phyloP scores from a whole-genome alignment of 129 eudicot genomes.

The Mikania micrantha region DNA sequence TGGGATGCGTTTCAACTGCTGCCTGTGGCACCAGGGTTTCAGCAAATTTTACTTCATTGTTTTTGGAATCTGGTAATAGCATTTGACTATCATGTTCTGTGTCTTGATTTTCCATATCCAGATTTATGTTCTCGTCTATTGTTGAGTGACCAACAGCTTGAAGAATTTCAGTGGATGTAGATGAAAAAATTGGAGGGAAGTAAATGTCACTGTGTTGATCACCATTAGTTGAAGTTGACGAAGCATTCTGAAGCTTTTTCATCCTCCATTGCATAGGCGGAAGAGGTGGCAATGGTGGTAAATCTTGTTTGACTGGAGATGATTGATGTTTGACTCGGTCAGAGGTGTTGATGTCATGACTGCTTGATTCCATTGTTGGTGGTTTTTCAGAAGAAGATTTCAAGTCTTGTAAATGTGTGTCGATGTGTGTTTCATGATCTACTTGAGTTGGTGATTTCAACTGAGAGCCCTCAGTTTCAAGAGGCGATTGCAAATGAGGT shows the following conservation, averaged over 20 bases:
- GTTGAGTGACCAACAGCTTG: background rate
- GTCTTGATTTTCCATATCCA: slow-evolving; percentile 13
- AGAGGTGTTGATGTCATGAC: background rate
- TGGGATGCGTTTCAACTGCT: slow-evolving; percentile 19
- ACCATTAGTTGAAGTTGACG: slow-evolving; percentile 28
- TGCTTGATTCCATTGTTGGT: background rate
- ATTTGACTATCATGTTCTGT: background rate
- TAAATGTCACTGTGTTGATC: slow-evolving; percentile 9
- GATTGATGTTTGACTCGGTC: slow-evolving; percentile 16
- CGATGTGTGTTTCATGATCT: slow-evolving; percentile 19
- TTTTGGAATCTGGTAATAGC: background rate
- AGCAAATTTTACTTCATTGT: slow-evolving; percentile 23
- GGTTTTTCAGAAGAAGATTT: background rate
- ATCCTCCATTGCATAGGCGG: slow-evolving; percentile 95
- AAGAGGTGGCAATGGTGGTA: slow-evolving; percentile 86
- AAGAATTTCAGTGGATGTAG: slow-evolving; percentile 11
- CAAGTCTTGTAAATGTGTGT: background rate
- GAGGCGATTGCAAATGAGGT: slow-evolving; percentile 2
- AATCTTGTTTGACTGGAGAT: slow-evolving; percentile 37
- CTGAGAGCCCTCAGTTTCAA: background rate
- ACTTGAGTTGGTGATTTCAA: slow-evolving; percentile 13
- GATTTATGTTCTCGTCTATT: background rate
- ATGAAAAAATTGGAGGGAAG: slow-evolving; percentile 31
- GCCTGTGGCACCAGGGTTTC: slow-evolving; percentile 17
- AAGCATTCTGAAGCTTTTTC: slow-evolving; percentile 42